Evolutionary conservation across 2,329 filamentous ascomycete genomes (phyloP).

Genomic region (Chaetomiaceae sp.): DNA sequence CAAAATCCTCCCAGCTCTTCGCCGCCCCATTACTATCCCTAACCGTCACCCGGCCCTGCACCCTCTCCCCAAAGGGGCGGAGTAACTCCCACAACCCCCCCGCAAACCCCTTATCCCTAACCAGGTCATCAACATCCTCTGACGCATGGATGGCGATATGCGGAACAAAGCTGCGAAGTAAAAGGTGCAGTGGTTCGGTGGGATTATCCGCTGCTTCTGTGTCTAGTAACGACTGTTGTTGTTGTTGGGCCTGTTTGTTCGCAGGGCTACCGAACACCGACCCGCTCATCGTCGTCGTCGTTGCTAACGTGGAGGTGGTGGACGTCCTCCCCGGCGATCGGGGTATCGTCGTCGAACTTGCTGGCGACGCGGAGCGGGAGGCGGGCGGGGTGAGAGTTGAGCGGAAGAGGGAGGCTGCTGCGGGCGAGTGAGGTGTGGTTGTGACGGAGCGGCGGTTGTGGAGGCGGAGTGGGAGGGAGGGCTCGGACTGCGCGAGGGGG

Average conservation of each 20-base stretch:
- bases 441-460: slow-evolving; percentile 52
- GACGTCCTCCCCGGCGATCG: slow-evolving; percentile 45
- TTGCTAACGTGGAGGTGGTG: slow-evolving; percentile 10
- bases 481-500: slow-evolving; percentile 48
- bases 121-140: slow-evolving; percentile 74
- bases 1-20: slow-evolving; percentile 81
- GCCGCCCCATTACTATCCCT: slow-evolving; percentile 85
- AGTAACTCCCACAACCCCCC: slow-evolving; percentile 80
- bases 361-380: slow-evolving; percentile 65
- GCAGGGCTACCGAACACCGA: slow-evolving; percentile 52
- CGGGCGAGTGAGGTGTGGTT: not conserved
- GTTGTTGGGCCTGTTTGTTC: not conserved
- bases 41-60: slow-evolving; percentile 84
- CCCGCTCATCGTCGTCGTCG: slow-evolving; percentile 39
- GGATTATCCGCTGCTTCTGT: slow-evolving; percentile 41
- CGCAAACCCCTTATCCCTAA: slow-evolving; percentile 77
- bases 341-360: slow-evolving; percentile 20
- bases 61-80: slow-evolving; percentile 82
- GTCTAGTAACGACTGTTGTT: slow-evolving; percentile 41
- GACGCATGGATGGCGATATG: slow-evolving; percentile 87
- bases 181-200: slow-evolving; percentile 57
- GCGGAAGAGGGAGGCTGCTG: slow-evolving; percentile 57
- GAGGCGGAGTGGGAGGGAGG: slow-evolving; percentile 54
- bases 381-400: slow-evolving; percentile 64
- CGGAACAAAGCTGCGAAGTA: slow-evolving; percentile 82